These are phyloP conservation scores for Solanum hybrid DNA, from an alignment of 305 asterid species.

Conservation along the genomic window DNA sequence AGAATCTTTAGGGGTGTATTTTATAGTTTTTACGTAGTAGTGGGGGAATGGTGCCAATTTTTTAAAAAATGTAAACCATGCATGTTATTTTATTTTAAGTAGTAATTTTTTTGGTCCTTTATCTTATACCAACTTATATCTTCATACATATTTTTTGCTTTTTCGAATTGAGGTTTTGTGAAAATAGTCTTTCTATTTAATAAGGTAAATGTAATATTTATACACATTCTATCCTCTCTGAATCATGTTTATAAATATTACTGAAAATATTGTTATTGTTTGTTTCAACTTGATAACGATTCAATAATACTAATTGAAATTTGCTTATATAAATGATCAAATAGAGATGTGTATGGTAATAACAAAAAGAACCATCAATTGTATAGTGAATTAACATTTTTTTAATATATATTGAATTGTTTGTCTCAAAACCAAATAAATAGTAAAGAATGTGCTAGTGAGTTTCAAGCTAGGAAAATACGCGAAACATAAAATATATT, in stretches of 20 bases:
- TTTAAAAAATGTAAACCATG: background rate
- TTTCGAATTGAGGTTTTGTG: accelerated
- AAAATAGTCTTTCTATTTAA: no score
- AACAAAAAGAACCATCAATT: background rate
- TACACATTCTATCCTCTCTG: background rate
- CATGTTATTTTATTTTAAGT: no score
- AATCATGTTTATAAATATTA: background rate
- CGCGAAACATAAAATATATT: background rate
- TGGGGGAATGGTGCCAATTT: background rate
- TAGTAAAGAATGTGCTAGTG: no score
- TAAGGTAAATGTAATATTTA: no score
- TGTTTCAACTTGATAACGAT: no score
- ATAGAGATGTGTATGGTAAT: background rate
- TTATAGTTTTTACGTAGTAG: background rate
- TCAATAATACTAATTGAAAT: background rate
- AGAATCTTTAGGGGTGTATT: background rate
- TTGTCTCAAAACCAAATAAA: no score
- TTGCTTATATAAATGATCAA: background rate
- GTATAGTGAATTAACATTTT: no score
- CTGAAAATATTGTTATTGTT: no score
- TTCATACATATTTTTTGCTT: background rate
- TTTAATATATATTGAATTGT: background rate
- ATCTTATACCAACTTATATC: background rate
- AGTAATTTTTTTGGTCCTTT: background rate
- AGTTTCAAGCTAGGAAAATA: no score